Base-by-base conservation (phyloP, 768 basidiomycete species). In the Hypholoma sublateritium region DNA sequence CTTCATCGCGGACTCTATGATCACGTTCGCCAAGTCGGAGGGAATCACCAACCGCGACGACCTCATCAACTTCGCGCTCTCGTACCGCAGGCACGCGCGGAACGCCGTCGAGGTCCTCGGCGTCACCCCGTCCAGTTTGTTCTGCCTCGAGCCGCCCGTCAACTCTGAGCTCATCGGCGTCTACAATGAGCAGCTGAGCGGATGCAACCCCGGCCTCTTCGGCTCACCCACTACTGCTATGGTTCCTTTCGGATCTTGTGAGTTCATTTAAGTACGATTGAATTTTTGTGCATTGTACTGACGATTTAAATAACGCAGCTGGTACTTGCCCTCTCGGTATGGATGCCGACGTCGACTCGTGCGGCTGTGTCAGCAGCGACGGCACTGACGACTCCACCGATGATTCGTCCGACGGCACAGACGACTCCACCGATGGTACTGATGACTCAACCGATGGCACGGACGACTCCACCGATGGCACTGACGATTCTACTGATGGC, bases 1-100 rank as follows among this genome's bases (percentile, higher is more conserved):
- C 64, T 70, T 75, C 58, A 71, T 73, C 55, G 78, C 80, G 3
- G 80, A 82, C 65, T 67, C 65, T 14, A 83, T 83, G 80, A 75
- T 81, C 61, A 72, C 73, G 50, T 82, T 79, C 53, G 79, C 80
- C 47, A 80, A 81, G 59, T 76, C 74, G 16, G 13, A 68, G 8
- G 75, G 77, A 4, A 69, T 79, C 51, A 65, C 50, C 9, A 80
- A 81, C 69, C 58, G 56, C 49, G 67, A 70, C 5, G 73, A 69
- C 5, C 66, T 81, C 58, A 77, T 80, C 57, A 67, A 72, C 19
- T 71, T 75, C 36, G 80, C 80, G 7, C 59, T 80, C 35, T 63
- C 67, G 19, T 81, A 78, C 63, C 70, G 76, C n/a, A 57, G 69
- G 48, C 74, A 80, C 57, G 67, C 79, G 3, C 72, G 80, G 39